A percentile compares a stretch with the other conserved stretches of the same genome.
phyloP scores from a whole-genome alignment of 768 basidiomycete species.

The Thelephora ganbajun region DNA sequence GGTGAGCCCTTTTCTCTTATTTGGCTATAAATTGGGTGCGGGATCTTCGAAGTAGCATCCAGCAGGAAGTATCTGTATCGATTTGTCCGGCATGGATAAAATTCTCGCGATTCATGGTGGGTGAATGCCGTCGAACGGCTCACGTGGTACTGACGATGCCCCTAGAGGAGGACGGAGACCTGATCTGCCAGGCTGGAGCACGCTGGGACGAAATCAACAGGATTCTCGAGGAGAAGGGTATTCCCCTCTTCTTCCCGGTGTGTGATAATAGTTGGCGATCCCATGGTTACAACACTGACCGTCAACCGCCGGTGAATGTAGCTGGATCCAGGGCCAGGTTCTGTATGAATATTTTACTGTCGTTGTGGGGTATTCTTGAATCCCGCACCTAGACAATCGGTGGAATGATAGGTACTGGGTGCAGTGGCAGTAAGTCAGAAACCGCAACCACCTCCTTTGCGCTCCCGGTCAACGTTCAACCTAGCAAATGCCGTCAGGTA shows the following conservation, averaged over 20 bases:
- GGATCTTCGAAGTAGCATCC: conserved; percentile 15
- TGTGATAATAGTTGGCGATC: conserved; percentile 11
- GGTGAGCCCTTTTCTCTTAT: conserved; percentile 22
- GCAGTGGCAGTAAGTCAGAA: conserved; percentile 55
- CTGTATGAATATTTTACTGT: conserved; percentile 23
- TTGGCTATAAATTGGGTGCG: not conserved
- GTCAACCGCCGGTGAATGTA: conserved; percentile 1
- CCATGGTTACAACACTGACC: not conserved
- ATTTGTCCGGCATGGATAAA: conserved; percentile 48
- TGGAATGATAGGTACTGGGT: conserved; percentile 82
- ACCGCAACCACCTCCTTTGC: not conserved
- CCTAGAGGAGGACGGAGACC: conserved; percentile 54
- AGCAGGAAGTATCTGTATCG: conserved; percentile 48
- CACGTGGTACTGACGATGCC: conserved; percentile 1
- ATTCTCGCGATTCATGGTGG: conserved; percentile 40
- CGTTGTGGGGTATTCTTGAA: not conserved
- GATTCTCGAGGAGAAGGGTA: conserved; percentile 47
- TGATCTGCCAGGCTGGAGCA: conserved; percentile 62
- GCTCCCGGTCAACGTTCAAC: not conserved
- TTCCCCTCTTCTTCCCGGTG: conserved; percentile 81
- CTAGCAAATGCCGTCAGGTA: conserved; percentile 71
- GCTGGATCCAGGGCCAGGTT: conserved; percentile 28
- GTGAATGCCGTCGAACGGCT: conserved; percentile 12
- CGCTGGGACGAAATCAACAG: conserved; percentile 71
- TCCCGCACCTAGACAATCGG: conserved; percentile 47